phyloP scores from a whole-genome alignment of 805 yeast species.

The Metschnikowia continentalis region DNA sequence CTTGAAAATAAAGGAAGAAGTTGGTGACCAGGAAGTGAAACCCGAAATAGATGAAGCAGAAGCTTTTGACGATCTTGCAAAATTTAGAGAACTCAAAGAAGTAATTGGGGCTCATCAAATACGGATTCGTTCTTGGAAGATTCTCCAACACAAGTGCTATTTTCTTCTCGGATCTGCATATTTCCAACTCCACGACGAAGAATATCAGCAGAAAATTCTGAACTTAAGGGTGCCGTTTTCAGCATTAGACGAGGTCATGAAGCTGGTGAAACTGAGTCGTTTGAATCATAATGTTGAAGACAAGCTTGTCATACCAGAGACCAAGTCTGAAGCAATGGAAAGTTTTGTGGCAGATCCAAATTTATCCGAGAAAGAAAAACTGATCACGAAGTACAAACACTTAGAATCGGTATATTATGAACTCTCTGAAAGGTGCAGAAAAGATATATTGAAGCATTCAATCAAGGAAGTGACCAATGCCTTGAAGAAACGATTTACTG shows the following conservation, averaged over 20 bases:
- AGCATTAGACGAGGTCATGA: conserved; percentile 1
- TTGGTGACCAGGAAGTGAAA: background rate
- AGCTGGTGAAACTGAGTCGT: conserved; percentile 2
- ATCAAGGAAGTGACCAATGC: conserved; percentile 31
- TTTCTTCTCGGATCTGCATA: conserved; percentile 75
- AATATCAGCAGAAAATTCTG: conserved; percentile 25
- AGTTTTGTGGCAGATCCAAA: background rate
- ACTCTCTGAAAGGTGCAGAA: conserved; percentile 59
- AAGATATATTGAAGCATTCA: conserved; percentile 44
- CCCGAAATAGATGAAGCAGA: background rate
- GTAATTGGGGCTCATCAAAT: conserved; percentile 19
- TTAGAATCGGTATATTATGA: conserved; percentile 52
- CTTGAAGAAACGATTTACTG: conserved; percentile 21
- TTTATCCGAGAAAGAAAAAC: conserved; percentile 1
- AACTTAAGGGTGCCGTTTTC: conserved; percentile 10
- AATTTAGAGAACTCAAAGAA: conserved; percentile 20
- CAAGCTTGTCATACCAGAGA: no score
- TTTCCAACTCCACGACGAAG: conserved; percentile 48
- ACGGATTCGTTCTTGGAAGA: conserved; percentile 48
- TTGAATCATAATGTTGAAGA: background rate
- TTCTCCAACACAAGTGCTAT: conserved; percentile 68
- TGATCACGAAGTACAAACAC: conserved; percentile 31
- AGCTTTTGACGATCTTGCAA: conserved; percentile 3
- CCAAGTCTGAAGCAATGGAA: background rate
- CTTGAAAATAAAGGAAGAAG: background rate